Evolutionary conservation across 345 rosid genomes (phyloP), one percentile per base, ranked within the genome.

Genomic region (Eucalyptus shirleyi): DNA sequence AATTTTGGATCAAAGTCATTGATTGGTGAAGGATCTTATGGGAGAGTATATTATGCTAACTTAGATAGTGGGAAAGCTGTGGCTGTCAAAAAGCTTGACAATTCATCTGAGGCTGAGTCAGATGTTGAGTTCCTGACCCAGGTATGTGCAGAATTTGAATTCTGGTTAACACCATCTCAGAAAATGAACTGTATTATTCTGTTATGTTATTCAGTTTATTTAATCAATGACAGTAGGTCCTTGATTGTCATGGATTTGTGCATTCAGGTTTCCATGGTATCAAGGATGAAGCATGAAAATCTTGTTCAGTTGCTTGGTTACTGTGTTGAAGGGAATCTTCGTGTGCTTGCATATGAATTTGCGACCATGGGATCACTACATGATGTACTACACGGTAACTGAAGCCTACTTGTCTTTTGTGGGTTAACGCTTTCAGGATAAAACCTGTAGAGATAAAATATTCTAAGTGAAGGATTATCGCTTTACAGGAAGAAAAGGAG

Each of bases 1-100:
- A 93, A 92, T 89, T 93, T 93, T 55, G 93, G 95, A 80, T 92
- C 95, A 30, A 93, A 93, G 90, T 93, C 95, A 87, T 91, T 93
- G 93, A 93, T 93, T 60, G 95, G 95, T 90, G 95, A 93, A 91
- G 95, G 95, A 86, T 93, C 95, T 14, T 93, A 92, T 60, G 95
- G 95, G 88, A 93, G 94, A 89, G 95, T 93, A 32, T 93, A 93
- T 86, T 92, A 89, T 89, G 94, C 94, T 51, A 91, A 86, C 89
- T 88, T 93, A 89, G 90, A 89, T 17, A 88, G 65, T 86, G 93
- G 92, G 91, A 88, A 86, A 42, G 90, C 90, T 90, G 88, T 93
- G 88, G 88, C 95, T 34, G 91, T 93, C 30, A 93, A 93, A 88
- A 93, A 92, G 87, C 95, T 93, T 88, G 95, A 93, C 81, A 92